A percentile compares a stretch with the other conserved stretches of the same genome.
These are phyloP conservation scores for Puccinellia tenuiflora DNA, from an alignment of 176 grass and related monocot species.

Conservation along the genomic window DNA sequence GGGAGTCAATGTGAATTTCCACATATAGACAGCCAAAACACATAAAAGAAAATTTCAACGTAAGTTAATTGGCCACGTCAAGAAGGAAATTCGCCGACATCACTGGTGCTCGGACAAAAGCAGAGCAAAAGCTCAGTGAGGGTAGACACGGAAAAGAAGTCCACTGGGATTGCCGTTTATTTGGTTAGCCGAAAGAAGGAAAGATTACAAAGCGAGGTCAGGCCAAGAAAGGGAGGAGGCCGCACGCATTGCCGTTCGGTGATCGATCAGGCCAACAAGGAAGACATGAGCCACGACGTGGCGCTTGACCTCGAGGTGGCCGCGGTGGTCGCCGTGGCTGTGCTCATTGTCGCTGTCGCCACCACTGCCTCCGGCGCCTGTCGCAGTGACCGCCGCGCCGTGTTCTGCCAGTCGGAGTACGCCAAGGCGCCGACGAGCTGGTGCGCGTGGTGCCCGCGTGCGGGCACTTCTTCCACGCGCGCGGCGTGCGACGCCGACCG, in stretches of 20 bases:
- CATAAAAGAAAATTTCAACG: neutral
- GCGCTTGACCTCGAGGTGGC: neutral
- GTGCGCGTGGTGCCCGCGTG: constrained; percentile 41
- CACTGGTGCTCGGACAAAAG: neutral
- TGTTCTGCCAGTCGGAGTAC: constrained; percentile 22
- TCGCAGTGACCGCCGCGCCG: neutral
- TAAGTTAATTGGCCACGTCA: neutral
- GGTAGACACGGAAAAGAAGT: neutral
- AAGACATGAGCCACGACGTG: neutral
- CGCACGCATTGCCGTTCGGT: neutral
- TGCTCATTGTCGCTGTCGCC: constrained; percentile 29
- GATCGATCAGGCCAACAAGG: too few species aligned
- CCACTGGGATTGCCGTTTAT: neutral
- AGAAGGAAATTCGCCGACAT: neutral
- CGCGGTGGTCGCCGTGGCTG: neutral
- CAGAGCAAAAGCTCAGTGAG: neutral
- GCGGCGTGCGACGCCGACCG: constrained; percentile 21
- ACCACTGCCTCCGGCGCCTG: neutral
- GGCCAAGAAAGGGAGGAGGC: neutral
- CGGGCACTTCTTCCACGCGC: constrained; percentile 47
- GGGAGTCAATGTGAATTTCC: too few species aligned
- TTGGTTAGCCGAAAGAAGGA: neutral
- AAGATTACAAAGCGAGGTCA: neutral
- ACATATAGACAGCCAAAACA: too few species aligned
- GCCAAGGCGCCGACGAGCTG: neutral